Evolutionary conservation across 371 early-diverging fungal species (phyloP).

Genomic region (Basidiobolus meristosporus): DNA sequence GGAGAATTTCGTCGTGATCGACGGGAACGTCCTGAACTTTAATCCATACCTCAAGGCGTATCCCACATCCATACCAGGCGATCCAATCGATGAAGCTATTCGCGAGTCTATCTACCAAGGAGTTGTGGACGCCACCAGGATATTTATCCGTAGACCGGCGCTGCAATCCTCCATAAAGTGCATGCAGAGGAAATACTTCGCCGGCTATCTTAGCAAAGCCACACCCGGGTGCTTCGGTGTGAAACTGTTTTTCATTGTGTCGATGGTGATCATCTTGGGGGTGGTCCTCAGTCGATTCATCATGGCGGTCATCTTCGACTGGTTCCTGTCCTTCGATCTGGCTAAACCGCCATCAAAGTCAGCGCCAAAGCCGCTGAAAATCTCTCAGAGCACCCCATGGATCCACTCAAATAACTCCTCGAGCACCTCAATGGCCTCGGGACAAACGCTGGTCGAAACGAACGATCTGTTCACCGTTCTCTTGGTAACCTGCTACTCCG

Average conservation of each 20-base stretch:
- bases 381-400: no score
- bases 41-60: constrained; percentile 30
- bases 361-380: no score
- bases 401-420: no score
- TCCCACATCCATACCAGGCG: constrained; percentile 12
- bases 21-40: constrained; percentile 56
- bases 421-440: no score
- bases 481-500: constrained; percentile 81
- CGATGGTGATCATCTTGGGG: constrained; percentile 39
- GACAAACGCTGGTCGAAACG: not conserved
- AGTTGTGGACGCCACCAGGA: constrained; percentile 40
- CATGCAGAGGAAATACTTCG: constrained; percentile 33
- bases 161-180: constrained; percentile 29
- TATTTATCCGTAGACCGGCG: constrained; percentile 26
- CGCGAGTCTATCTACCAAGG: constrained; percentile 15
- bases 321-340: constrained; percentile 55
- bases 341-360: constrained; percentile 18
- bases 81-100: constrained; percentile 38
- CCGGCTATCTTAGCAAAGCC: constrained; percentile 63
- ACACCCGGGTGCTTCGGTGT: constrained; percentile 76
- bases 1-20: constrained; percentile 35
- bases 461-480: constrained; percentile 36
- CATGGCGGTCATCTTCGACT: constrained; percentile 70
- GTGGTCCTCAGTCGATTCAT: constrained; percentile 53
- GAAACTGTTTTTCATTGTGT: constrained; percentile 42